Percentiles rank a stretch among this genome's conserved stretches.
These are phyloP conservation scores for Penicillium steckii DNA, from an alignment of 495 filamentous ascomycete genomes.

Conservation along the genomic window DNA sequence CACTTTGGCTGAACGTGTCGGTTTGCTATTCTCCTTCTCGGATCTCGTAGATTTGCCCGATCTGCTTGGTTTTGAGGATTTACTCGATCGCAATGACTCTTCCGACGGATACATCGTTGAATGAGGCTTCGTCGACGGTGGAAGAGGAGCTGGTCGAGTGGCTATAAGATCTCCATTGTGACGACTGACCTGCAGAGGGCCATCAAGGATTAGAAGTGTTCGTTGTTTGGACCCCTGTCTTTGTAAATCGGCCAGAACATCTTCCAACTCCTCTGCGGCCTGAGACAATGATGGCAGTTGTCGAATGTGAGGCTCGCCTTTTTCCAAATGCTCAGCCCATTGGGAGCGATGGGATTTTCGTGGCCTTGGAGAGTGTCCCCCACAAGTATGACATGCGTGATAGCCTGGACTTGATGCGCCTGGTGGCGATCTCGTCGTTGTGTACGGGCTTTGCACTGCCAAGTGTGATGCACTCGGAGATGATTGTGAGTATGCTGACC, in stretches of 20 bases:
- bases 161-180: constrained; percentile 39
- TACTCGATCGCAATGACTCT: constrained; percentile 2
- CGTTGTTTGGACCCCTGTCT: constrained; percentile 7
- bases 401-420: not conserved
- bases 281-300: constrained; percentile 28
- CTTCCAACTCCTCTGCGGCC: constrained; percentile 34
- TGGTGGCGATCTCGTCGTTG: not conserved
- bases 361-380: not conserved
- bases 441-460: not conserved
- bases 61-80: not conserved
- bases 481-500: not conserved
- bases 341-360: not conserved
- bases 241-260: constrained; percentile 26
- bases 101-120: constrained; percentile 5
- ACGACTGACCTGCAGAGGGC: constrained; percentile 38
- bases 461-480: not conserved
- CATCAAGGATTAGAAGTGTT: constrained; percentile 23
- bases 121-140: constrained; percentile 28
- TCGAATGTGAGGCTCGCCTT: constrained; percentile 7
- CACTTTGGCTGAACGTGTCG: not conserved
- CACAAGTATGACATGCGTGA: constrained; percentile 3
- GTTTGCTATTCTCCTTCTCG: constrained; percentile 5
- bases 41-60: constrained; percentile 4
- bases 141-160: constrained; percentile 35
- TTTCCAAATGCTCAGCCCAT: constrained; percentile 2